Evolutionary conservation across 257 asterid species (phyloP).

Genomic region (Nicotiana paniculata): DNA sequence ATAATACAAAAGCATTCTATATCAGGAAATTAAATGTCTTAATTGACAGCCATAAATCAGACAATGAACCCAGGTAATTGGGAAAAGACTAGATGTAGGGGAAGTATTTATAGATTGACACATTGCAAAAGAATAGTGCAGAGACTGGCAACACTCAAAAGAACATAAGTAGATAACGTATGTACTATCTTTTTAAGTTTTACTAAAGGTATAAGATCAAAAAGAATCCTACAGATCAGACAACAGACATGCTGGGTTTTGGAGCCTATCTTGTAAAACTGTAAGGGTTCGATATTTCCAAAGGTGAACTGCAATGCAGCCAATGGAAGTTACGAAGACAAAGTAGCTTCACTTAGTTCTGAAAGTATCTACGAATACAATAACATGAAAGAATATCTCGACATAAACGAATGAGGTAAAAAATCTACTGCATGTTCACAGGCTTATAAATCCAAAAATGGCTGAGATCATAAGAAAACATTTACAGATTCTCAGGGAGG

Average conservation of each 20-base stretch:
- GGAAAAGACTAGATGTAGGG: background rate
- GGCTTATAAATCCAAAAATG: background rate
- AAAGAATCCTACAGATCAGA: background rate
- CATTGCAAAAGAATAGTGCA: background rate
- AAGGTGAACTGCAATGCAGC: background rate
- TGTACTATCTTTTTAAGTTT: background rate
- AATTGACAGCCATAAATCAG: background rate
- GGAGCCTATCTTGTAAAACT: background rate
- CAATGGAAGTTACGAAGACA: background rate
- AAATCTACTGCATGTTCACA: background rate
- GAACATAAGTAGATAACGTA: background rate
- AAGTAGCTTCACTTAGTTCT: background rate
- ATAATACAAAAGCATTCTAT: background rate
- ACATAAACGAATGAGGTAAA: background rate
- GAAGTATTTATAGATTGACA: background rate
- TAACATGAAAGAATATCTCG: background rate
- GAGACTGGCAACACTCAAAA: background rate
- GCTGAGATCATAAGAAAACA: background rate
- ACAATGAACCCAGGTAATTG: background rate
- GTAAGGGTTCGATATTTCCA: background rate
- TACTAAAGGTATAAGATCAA: background rate
- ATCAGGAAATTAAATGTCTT: slow-evolving; percentile 1
- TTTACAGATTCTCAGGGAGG: background rate
- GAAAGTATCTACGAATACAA: background rate
- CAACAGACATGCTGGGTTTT: background rate